phyloP scores from a whole-genome alignment of 2,329 filamentous ascomycete species.

The Shiraia sp. region DNA sequence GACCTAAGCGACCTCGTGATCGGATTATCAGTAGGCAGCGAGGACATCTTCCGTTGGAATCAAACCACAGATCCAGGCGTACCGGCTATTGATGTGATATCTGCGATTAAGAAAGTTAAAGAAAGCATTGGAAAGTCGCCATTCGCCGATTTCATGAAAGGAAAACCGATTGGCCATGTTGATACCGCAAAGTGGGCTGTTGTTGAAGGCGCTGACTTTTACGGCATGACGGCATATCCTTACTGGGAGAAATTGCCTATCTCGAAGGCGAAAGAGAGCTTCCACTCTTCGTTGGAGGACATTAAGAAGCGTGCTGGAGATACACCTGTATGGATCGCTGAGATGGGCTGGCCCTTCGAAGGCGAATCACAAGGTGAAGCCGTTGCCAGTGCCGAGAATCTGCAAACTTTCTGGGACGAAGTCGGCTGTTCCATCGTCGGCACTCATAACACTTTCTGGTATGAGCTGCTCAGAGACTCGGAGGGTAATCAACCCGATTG shows the following conservation, averaged over 20 bases:
- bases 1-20: conserved; percentile 57
- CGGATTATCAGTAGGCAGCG: conserved; percentile 40
- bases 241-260: conserved; percentile 33
- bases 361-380: conserved; percentile 15
- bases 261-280: conserved; percentile 46
- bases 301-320: conserved; percentile 25
- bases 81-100: conserved; percentile 62
- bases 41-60: conserved; percentile 62
- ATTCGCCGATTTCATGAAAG: conserved; percentile 48
- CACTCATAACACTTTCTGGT: conserved; percentile 40
- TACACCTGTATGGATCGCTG: conserved; percentile 40
- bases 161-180: conserved; percentile 49
- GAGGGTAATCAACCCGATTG: conserved; percentile 27
- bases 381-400: conserved; percentile 21
- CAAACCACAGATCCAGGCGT: conserved; percentile 61
- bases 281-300: conserved; percentile 21
- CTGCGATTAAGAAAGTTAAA: conserved; percentile 52
- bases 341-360: conserved; percentile 37
- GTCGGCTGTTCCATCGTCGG: conserved; percentile 37
- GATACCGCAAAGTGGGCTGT: conserved; percentile 32
- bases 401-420: conserved; percentile 34
- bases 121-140: conserved; percentile 61
- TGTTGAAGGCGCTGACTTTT: conserved; percentile 35
- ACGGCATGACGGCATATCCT: conserved; percentile 40
- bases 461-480: conserved; percentile 31